Conservation (phyloP, 2,329 filamentous ascomycete species). For the Cercospora sojina region DNA sequence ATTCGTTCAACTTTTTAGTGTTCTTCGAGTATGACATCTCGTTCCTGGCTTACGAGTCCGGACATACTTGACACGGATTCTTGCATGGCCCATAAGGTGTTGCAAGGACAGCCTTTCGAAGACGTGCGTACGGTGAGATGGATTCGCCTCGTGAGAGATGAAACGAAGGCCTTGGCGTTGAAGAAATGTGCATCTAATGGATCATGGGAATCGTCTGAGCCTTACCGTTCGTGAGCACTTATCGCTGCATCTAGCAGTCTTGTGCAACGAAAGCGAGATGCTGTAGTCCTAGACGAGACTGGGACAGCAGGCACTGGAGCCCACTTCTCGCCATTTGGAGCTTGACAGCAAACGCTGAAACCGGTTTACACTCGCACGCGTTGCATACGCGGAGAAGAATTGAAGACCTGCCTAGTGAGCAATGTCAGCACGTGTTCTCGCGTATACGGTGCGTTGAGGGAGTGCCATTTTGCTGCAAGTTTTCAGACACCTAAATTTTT, state of each 20-base stretch:
- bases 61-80: not conserved
- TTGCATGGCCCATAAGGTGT: not conserved
- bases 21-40: not conserved
- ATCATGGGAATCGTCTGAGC: not conserved
- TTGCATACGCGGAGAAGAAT: not conserved
- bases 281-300: not conserved
- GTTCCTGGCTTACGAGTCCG: not conserved
- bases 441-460: too few species aligned
- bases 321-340: not conserved
- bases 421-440: not conserved
- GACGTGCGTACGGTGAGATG: not conserved
- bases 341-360: not conserved
- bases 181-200: not conserved
- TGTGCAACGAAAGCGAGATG: not conserved
- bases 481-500: constrained; percentile 41
- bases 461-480: too few species aligned
- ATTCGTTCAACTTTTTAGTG: not conserved
- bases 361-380: not conserved
- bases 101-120: not conserved
- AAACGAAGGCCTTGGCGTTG: not conserved
- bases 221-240: not conserved
- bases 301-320: not conserved
- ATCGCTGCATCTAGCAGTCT: not conserved
- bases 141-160: not conserved
- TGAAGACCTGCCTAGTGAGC: not conserved